phyloP scores from a whole-genome alignment of 1,284 basidiomycete species.

The Malassezia sympodialis region DNA sequence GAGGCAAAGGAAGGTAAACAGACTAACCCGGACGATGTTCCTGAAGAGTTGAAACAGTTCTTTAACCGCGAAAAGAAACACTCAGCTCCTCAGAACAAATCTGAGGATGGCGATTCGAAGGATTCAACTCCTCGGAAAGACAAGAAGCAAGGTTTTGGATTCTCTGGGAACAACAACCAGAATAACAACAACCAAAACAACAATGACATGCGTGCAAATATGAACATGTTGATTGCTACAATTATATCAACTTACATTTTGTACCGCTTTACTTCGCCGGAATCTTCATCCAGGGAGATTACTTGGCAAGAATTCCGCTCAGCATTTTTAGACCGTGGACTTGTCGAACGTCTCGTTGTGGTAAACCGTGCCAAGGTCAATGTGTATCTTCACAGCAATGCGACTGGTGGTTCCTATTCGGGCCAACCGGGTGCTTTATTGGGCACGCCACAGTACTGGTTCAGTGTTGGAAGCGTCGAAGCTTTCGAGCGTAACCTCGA shows the following conservation, averaged over 20 bases:
- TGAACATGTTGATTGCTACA: conserved; percentile 38
- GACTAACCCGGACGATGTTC: conserved; percentile 20
- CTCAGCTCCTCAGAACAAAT: not conserved
- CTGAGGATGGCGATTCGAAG: conserved; percentile 22
- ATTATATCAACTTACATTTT: conserved; percentile 60
- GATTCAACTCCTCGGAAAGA: not conserved
- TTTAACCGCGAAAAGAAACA: conserved; percentile 22
- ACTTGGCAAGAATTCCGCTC: conserved; percentile 98
- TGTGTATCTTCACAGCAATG: conserved; percentile 70
- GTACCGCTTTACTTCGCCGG: conserved; percentile 56
- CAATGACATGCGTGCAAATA: conserved; percentile 38
- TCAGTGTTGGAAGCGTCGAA: conserved; percentile 95
- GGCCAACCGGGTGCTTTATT: conserved; percentile 14
- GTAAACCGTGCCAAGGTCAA: conserved; percentile 83
- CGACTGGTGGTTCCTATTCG: conserved; percentile 58
- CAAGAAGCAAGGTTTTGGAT: conserved; percentile 9
- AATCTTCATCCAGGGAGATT: conserved; percentile 64
- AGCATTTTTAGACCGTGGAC: conserved; percentile 84
- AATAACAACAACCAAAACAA: conserved; percentile 22
- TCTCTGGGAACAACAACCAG: conserved; percentile 11
- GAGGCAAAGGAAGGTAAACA: conserved; percentile 30
- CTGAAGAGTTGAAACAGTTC: conserved; percentile 35
- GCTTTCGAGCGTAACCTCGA: conserved; percentile 91
- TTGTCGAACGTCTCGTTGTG: conserved; percentile 87
- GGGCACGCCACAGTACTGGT: conserved; percentile 58